Evolutionary conservation across 352 stramenopile genomes (phyloP).

Genomic region (Pelagophyceae sp.): DNA sequence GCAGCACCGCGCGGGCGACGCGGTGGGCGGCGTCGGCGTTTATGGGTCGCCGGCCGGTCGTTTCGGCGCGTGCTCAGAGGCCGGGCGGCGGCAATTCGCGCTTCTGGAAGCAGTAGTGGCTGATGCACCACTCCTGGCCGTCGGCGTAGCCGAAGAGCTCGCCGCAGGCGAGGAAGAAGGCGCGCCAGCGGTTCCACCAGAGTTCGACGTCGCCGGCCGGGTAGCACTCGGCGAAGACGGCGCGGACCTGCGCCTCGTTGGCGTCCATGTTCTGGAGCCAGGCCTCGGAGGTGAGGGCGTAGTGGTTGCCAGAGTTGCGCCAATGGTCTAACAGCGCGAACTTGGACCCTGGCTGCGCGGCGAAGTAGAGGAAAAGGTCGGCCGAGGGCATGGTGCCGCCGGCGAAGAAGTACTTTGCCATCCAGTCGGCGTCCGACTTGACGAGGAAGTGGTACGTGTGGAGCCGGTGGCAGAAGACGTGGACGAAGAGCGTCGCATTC

Average conservation of each 20-base stretch:
- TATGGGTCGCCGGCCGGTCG: no score
- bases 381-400: slow-evolving; percentile 59
- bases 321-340: slow-evolving; percentile 57
- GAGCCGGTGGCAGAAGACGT: slow-evolving; percentile 68
- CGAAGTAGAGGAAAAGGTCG: neutral
- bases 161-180: slow-evolving; percentile 63
- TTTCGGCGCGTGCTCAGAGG: no score
- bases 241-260: slow-evolving; percentile 34
- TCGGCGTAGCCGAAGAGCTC: slow-evolving; percentile 59
- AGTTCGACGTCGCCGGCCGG: slow-evolving; percentile 46
- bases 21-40: no score
- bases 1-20: no score
- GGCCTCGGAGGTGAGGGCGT: slow-evolving; percentile 59
- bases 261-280: slow-evolving; percentile 59
- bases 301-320: slow-evolving; percentile 65
- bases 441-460: slow-evolving; percentile 66
- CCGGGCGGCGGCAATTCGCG: no score
- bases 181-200: slow-evolving; percentile 56
- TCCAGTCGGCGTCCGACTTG: slow-evolving; percentile 51
- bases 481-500: slow-evolving; percentile 54
- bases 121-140: slow-evolving; percentile 65
- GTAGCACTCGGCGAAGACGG: slow-evolving; percentile 40
- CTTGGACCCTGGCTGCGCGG: neutral
- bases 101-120: slow-evolving; percentile 66
- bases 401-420: slow-evolving; percentile 73